Percentiles rank a stretch among this genome's conserved stretches.
Conservation (phyloP, 768 basidiomycete genomes). For the Lactifluus piperatus region DNA sequence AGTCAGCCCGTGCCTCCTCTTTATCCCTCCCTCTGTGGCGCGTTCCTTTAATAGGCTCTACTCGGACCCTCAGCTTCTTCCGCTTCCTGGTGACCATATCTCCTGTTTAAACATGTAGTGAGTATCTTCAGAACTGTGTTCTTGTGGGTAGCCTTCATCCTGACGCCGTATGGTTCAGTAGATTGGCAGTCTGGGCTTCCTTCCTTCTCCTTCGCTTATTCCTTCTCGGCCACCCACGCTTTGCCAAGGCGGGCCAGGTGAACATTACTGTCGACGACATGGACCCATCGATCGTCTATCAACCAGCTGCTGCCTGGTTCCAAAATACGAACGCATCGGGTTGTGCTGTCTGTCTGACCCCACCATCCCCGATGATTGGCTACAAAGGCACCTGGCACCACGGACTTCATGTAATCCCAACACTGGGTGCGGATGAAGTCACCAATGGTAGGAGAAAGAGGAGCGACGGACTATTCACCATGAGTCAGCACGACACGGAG, state of each 20-base stretch:
- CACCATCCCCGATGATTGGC: not conserved
- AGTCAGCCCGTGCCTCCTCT: not conserved
- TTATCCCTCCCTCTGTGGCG: not conserved
- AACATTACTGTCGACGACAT: conserved; percentile 13
- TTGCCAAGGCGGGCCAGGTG: not conserved
- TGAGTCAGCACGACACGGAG: not conserved
- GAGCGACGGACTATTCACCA: not conserved
- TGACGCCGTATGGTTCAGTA: not conserved
- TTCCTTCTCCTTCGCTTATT: not conserved
- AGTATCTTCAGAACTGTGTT: not conserved
- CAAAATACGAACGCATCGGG: too few relatives aligned
- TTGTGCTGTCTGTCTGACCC: not conserved
- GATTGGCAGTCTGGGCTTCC: not conserved
- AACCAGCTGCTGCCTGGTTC: not conserved
- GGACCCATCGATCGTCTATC: conserved; percentile 2
- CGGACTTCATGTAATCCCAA: conserved; percentile 2
- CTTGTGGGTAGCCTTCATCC: not conserved
- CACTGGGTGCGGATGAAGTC: conserved; percentile 1
- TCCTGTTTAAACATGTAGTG: not conserved
- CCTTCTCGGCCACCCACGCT: not conserved
- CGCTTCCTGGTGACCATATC: not conserved
- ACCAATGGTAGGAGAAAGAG: not conserved
- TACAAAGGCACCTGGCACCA: conserved; percentile 14
- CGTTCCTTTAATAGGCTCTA: not conserved
- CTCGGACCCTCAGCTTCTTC: not conserved